Evolutionary conservation across 768 basidiomycete species (phyloP), one percentile per base, ranked within the genome.

Genomic region (Tulasnella sp.): DNA sequence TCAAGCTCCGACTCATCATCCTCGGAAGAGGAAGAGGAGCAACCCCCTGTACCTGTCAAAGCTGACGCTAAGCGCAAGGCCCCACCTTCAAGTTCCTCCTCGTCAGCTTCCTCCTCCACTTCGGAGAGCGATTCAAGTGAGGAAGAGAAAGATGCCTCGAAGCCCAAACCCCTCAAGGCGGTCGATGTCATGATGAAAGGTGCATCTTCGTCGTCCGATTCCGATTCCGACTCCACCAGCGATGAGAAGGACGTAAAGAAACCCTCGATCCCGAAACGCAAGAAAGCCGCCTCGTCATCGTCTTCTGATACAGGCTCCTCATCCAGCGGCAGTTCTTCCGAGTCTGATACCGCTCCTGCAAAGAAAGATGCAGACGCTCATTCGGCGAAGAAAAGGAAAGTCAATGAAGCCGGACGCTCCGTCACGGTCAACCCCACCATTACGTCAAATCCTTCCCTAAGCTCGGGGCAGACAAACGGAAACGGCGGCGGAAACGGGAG

Each of bases 1-100:
- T 73, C 67, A 11, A 74, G 67, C 34, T 78, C 78, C 3, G 78
- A 77, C 11, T 78, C 77, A 36, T 75, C 74, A 69, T 79, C 79
- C 63, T 81, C 81, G 19, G 72, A 71, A 78, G 73, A 77, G 39
- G 32, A 36, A 39, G 73, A 72, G 44, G 29, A 74, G 63, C 32
- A 71, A 16, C 66, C 39, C 17, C 29, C 39, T 22, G 47, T 26
- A 52, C n/a, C 47, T 3, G n/a, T 52, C 63, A 64, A 64, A 32
- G 63, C 32, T 26, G 63, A 32, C 63, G 34, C 34, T 7, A 65
- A 65, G 63, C 35, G 35, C 29, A 40, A 67, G 65, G 64, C 40
- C 36, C 67, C 76, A 22, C 70, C 75, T 16, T 44, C 76, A 63
- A 69, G 72, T 12, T 76, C 73, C 19, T 69, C 75, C 52, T 72